These are phyloP conservation scores for Cunninghamia lanceolata DNA, from an alignment of 75 land plant species.

Conservation along the genomic window DNA sequence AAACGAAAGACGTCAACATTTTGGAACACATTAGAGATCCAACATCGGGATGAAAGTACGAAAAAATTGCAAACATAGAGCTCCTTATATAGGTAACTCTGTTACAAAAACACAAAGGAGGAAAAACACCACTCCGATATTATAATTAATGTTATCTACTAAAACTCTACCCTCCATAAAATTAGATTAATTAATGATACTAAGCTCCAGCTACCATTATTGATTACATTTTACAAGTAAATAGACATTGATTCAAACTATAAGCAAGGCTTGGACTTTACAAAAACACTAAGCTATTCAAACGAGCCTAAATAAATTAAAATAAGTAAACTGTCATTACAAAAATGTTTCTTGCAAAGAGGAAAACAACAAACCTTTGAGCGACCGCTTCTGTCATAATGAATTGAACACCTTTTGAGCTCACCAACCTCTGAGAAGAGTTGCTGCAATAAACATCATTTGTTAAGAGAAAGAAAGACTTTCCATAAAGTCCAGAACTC, in stretches of 20 bases:
- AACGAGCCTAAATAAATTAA: too few relatives aligned
- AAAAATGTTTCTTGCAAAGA: not conserved
- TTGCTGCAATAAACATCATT: constrained; percentile 43
- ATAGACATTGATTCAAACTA: not conserved
- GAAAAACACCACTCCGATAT: not conserved
- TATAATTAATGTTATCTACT: not conserved
- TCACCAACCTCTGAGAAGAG: constrained; percentile 85
- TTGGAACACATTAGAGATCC: too few relatives aligned
- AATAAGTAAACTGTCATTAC: not conserved
- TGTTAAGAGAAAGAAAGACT: not conserved
- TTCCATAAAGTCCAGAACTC: not conserved
- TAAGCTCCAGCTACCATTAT: not conserved
- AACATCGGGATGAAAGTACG: too few relatives aligned
- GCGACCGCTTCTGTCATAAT: constrained; percentile 71
- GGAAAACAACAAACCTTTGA: constrained; percentile 49
- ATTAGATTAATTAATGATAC: too few relatives aligned
- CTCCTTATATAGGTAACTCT: not conserved
- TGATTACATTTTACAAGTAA: too few relatives aligned
- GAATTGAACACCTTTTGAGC: constrained; percentile 59
- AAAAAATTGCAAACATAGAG: too few relatives aligned
- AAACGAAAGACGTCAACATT: too few relatives aligned
- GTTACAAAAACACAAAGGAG: not conserved
- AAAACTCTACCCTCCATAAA: not conserved
- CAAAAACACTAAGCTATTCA: not conserved
- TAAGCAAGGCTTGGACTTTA: not conserved